phyloP scores from a whole-genome alignment of 805 yeast species.

The Dipodascopsis uninucleata region DNA sequence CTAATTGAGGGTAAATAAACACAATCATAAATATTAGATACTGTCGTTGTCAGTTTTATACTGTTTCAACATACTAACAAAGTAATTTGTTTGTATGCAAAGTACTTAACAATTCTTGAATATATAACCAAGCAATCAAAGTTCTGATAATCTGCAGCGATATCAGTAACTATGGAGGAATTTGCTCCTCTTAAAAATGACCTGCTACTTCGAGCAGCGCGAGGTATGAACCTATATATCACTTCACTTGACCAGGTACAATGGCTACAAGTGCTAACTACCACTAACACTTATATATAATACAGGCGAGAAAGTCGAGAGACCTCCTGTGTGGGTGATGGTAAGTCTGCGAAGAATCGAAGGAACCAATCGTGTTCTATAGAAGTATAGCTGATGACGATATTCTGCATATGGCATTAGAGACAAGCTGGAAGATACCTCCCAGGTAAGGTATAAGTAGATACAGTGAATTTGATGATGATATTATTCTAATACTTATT shows the following conservation, averaged over 20 bases:
- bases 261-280: too few relatives aligned
- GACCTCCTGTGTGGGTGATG: constrained; percentile 99
- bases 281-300: neutral
- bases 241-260: neutral
- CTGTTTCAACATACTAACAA: too few relatives aligned
- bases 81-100: too few relatives aligned
- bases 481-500: constrained; percentile 32
- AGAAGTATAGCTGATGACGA: neutral
- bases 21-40: too few relatives aligned
- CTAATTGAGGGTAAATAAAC: too few relatives aligned
- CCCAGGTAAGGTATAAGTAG: constrained; percentile 33
- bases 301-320: constrained; percentile 71
- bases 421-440: constrained; percentile 95
- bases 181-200: constrained; percentile 86
- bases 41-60: too few relatives aligned
- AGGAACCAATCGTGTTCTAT: neutral
- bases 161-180: constrained; percentile 31
- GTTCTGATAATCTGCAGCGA: too few relatives aligned
- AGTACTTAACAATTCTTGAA: too few relatives aligned
- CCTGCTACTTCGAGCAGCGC: constrained; percentile 84
- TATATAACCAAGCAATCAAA: too few relatives aligned
- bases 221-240: constrained; percentile 42
- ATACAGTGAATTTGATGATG: neutral
- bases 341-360: constrained; percentile 37
- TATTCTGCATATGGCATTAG: constrained; percentile 31